Percentiles rank a stretch among this genome's conserved stretches.
phyloP scores from a whole-genome alignment of 768 basidiomycete species.

The Amanita fuliginea region DNA sequence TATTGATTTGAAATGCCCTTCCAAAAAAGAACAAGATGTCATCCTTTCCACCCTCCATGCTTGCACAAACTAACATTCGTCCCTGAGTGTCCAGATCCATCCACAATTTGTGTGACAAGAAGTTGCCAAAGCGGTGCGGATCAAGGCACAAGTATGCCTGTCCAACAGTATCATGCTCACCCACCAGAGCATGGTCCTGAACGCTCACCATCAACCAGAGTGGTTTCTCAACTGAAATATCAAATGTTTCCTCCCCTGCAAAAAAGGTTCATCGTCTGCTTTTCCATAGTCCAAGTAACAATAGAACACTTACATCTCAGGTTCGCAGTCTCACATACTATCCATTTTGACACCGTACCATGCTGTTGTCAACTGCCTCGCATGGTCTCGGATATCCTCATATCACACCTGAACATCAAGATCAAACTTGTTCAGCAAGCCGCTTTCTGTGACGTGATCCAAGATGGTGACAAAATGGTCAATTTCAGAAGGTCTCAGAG shows the following conservation, averaged over 20 bases:
- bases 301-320: slow-evolving; percentile 31
- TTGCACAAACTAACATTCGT: slow-evolving; percentile 76
- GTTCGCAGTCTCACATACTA: slow-evolving; percentile 72
- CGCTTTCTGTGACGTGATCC: slow-evolving; percentile 60
- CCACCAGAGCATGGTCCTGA: slow-evolving; percentile 79
- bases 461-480: slow-evolving; percentile 54
- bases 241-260: slow-evolving; percentile 94
- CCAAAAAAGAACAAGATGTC: slow-evolving; percentile 98
- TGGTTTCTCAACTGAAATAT: slow-evolving; percentile 86
- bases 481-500: slow-evolving; percentile 62
- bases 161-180: slow-evolving; percentile 92
- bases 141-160: slow-evolving; percentile 89
- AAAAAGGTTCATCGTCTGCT: slow-evolving; percentile 7
- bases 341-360: slow-evolving; percentile 55
- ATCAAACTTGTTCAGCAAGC: slow-evolving; percentile 61
- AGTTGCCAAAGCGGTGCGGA: slow-evolving; percentile 78
- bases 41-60: slow-evolving; percentile 99
- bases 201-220: slow-evolving; percentile 97
- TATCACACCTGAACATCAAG: slow-evolving; percentile 63
- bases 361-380: slow-evolving; percentile 46
- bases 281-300: neutral
- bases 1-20: slow-evolving; percentile 87
- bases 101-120: slow-evolving; percentile 86
- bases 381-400: slow-evolving; percentile 53
- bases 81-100: slow-evolving; percentile 83